A percentile compares a stretch with the other conserved stretches of the same genome.
Conservation (phyloP, 306 rosid species). For the Geum urbanum region DNA sequence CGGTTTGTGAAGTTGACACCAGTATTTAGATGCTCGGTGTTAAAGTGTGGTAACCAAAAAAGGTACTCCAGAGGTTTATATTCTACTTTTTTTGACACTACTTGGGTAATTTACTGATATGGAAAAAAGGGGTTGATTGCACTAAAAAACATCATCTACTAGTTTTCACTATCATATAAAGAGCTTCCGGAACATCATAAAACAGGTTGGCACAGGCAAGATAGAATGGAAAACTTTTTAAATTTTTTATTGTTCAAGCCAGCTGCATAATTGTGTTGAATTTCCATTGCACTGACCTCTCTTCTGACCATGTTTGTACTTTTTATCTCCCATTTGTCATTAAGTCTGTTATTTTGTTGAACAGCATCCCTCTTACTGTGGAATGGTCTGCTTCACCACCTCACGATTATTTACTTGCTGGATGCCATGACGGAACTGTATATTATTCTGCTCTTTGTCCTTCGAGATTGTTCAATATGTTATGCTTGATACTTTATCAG, state of each 20-base stretch:
- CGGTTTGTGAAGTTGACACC: conserved; percentile 80
- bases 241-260: neutral
- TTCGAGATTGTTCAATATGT: conserved; percentile 13
- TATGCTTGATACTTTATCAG: neutral
- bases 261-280: conserved; percentile 4
- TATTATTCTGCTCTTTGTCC: conserved; percentile 13
- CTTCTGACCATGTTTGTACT: conserved; percentile 12
- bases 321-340: conserved; percentile 17
- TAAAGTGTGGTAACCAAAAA: conserved; percentile 54
- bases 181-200: neutral
- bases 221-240: neutral
- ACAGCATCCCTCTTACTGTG: conserved; percentile 84
- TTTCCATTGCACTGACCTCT: neutral
- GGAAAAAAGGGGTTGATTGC: neutral
- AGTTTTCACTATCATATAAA: neutral
- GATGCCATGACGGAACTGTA: conserved; percentile 99
- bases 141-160: neutral
- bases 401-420: conserved; percentile 72
- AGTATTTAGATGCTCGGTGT: conserved; percentile 66
- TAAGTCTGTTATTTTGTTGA: conserved; percentile 23
- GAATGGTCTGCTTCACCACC: conserved; percentile 86
- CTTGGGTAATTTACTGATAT: neutral
- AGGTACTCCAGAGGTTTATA: conserved; percentile 39
- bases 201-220: neutral
- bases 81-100: neutral